Percentiles rank a stretch among this genome's conserved stretches.
Evolutionary conservation across 23 red algal species (phyloP).

Genomic region (Agarophyton chilense): DNA sequence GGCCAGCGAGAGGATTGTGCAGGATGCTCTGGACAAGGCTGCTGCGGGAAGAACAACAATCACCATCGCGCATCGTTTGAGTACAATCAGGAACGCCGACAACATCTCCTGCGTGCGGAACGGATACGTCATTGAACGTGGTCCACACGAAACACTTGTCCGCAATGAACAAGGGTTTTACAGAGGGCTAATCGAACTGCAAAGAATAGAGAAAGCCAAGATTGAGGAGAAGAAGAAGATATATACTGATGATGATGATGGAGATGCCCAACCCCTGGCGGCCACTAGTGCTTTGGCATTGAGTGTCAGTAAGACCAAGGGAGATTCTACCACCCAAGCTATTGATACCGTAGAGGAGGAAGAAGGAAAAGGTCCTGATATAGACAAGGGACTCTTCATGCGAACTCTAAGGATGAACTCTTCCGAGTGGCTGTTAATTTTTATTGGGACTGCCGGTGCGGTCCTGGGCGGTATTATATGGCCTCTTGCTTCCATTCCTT

Average conservation of each 20-base stretch:
- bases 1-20: conserved; percentile 82
- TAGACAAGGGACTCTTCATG: conserved; percentile 52
- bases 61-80: conserved; percentile 91
- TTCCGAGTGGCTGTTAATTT: conserved; percentile 46
- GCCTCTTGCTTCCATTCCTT: conserved; percentile 61
- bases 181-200: conserved; percentile 54
- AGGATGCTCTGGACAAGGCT: conserved; percentile 79
- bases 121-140: conserved; percentile 76
- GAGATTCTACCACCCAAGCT: conserved; percentile 15
- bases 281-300: background rate
- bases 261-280: background rate
- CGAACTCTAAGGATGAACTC: conserved; percentile 50
- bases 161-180: conserved; percentile 63
- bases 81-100: conserved; percentile 85
- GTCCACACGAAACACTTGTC: conserved; percentile 83
- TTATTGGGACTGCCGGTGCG: conserved; percentile 48
- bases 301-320: conserved; percentile 30
- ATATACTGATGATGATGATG: background rate
- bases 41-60: conserved; percentile 80
- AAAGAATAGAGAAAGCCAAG: conserved; percentile 54
- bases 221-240: conserved; percentile 24
- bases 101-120: conserved; percentile 62
- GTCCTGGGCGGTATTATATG: conserved; percentile 40
- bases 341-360: conserved; percentile 26
- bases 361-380: conserved; percentile 1